These are phyloP conservation scores for Wickerhamomyces canadensis DNA, from an alignment of 805 yeast genomes.

Conservation along the genomic window DNA sequence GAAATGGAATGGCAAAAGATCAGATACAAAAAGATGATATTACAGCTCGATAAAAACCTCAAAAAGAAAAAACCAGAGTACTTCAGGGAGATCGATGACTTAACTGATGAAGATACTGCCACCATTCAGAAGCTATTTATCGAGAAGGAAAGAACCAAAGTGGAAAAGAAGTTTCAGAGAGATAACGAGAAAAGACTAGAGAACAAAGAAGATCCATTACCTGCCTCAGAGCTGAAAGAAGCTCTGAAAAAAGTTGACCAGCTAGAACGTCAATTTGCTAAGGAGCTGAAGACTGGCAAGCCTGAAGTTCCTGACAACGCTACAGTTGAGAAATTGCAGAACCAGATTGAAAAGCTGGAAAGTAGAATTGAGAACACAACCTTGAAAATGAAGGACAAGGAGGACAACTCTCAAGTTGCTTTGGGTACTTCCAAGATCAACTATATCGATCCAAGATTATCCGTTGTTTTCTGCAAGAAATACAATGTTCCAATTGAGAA, in stretches of 20 bases:
- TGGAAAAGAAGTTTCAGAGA: constrained; percentile 57
- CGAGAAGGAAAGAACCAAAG: constrained; percentile 61
- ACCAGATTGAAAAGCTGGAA: constrained; percentile 67
- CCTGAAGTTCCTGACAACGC: constrained; percentile 46
- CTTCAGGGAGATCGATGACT: constrained; percentile 63
- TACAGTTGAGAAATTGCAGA: constrained; percentile 60
- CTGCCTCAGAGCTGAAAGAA: constrained; percentile 52
- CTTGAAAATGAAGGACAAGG: constrained; percentile 82
- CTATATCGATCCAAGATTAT: constrained; percentile 89
- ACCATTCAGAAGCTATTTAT: constrained; percentile 53
- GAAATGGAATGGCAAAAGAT: constrained; percentile 85
- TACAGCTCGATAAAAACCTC: constrained; percentile 52
- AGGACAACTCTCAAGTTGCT: constrained; percentile 91
- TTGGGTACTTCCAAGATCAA: constrained; percentile 90
- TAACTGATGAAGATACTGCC: constrained; percentile 59
- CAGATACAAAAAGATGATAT: constrained; percentile 64
- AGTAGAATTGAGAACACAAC: constrained; percentile 62
- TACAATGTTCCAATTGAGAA: constrained; percentile 88
- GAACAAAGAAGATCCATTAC: constrained; percentile 48
- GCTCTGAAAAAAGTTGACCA: constrained; percentile 53
- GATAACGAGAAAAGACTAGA: constrained; percentile 70
- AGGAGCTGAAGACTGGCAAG: constrained; percentile 55
- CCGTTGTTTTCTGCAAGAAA: constrained; percentile 84
- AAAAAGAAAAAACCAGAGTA: constrained; percentile 47
- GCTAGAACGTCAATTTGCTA: constrained; percentile 40